Evolutionary conservation across 257 asterid species (phyloP), one percentile per base, ranked within the genome.

Genomic region (Dorcoceras hygrometricum): DNA sequence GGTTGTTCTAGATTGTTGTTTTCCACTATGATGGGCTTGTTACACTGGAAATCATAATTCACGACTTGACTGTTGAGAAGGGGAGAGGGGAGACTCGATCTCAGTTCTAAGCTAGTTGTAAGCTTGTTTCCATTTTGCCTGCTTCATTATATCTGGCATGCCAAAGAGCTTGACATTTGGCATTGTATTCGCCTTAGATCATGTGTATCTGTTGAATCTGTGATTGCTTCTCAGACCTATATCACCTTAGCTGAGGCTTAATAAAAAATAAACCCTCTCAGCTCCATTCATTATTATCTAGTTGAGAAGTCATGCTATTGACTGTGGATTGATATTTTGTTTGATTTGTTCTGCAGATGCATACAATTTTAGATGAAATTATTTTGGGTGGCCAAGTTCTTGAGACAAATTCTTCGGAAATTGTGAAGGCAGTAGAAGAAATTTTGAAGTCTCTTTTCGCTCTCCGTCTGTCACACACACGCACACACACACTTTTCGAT

Each of bases 301-400:
- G 43, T 32, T 27, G 55, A 62, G 31, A 27, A 27, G 8, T 18
- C 57, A 6, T 66, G 76, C 26, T 32, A 12, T 58, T 36, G 55
- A 60, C 60, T 4, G 32, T 19, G 27, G 29, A 56, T 6, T 20
- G 14, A 43, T 9, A 62, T 54, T 28, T 20, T 28, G 48, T 36
- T 31, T 59, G 57, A 23, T 68, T 43, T 59, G 57, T 75, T 73
- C 32, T 69, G 71, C 84, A 90, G 98, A 94, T 93, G 75, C 97
- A 93, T 80, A 81, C 89, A 65, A 81, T 93, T 69, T 76, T 93
- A 81, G 96, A 93, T 63, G 99, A 93, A 80, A 83, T 93, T 65
- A 84, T 93, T 65, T 73, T 89, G 78, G 99, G 96, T 36, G 99
- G 99, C 71, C 97, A 93, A 80, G 99, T 93, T 70, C 86, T 93